Percentiles rank a stretch among this genome's conserved stretches.
Evolutionary conservation across 225 moss, liverwort and hornwort genomes (phyloP).

Genomic region (Lunularia cruciata): DNA sequence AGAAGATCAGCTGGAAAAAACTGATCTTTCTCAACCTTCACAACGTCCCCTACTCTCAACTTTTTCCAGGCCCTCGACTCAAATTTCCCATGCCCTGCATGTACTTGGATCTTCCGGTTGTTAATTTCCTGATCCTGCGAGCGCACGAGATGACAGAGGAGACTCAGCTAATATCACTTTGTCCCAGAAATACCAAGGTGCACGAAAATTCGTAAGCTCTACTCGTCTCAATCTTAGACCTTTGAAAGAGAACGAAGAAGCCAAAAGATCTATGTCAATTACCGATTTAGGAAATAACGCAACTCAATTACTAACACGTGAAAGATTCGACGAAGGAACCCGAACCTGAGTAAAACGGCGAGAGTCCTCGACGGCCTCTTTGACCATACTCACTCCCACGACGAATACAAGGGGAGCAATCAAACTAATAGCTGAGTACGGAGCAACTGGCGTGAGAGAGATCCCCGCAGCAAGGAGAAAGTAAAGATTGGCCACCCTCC

Average conservation of each 20-base stretch:
- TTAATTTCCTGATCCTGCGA: slow-evolving; percentile 91
- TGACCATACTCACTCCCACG: slow-evolving; percentile 93
- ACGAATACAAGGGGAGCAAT: slow-evolving; percentile 95
- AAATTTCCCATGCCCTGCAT: slow-evolving; percentile 66
- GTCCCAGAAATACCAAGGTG: no score
- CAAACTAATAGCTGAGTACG: slow-evolving; percentile 58
- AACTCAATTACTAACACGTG: not conserved
- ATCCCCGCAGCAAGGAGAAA: slow-evolving; percentile 80
- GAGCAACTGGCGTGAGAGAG: slow-evolving; percentile 68
- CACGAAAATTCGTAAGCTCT: no score
- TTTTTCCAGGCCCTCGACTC: slow-evolving; percentile 78
- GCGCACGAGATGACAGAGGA: not conserved
- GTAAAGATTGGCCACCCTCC: slow-evolving; percentile 92
- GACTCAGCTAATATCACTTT: not conserved
- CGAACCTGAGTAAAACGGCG: slow-evolving; percentile 87
- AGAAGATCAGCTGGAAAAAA: slow-evolving; percentile 96
- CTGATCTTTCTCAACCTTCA: slow-evolving; percentile 90
- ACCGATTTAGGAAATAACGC: not conserved
- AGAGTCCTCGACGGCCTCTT: slow-evolving; percentile 95
- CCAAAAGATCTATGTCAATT: no score
- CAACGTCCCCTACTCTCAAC: slow-evolving; percentile 82
- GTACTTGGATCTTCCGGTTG: slow-evolving; percentile 69
- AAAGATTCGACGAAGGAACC: not conserved
- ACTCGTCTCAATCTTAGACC: no score
- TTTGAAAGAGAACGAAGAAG: no score